phyloP scores from a whole-genome alignment of 495 filamentous ascomycete genomes.

The Aspergillus cristatus region DNA sequence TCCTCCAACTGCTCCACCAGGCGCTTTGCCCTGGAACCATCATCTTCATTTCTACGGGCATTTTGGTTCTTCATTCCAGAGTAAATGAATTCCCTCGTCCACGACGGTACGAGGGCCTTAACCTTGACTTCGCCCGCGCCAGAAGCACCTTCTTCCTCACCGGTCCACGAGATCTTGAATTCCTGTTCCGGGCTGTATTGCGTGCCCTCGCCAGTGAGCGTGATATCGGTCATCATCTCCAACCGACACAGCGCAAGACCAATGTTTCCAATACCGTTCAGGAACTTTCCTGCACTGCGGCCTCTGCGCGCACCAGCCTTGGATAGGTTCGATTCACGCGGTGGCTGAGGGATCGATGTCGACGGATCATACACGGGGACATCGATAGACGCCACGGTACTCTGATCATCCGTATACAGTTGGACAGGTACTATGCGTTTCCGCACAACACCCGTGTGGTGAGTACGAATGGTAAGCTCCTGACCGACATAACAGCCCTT shows the following conservation, averaged over 20 bases:
- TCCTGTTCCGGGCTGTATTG: conserved; percentile 42
- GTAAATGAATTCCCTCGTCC: conserved; percentile 46
- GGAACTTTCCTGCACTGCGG: conserved; percentile 66
- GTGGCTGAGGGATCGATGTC: conserved; percentile 17
- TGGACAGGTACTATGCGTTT: conserved; percentile 81
- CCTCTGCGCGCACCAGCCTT: conserved; percentile 42
- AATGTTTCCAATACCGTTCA: conserved; percentile 70
- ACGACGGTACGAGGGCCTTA: conserved; percentile 81
- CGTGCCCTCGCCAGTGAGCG: conserved; percentile 51
- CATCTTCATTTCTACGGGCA: conserved; percentile 9
- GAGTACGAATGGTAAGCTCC: conserved; percentile 89
- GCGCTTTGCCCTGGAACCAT: conserved; percentile 26
- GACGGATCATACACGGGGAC: conserved; percentile 44
- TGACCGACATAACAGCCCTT: conserved; percentile 98
- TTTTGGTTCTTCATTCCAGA: conserved; percentile 12
- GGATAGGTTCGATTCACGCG: conserved; percentile 33
- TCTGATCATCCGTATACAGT: conserved; percentile 46
- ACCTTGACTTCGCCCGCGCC: conserved; percentile 46
- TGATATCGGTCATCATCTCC: conserved; percentile 77
- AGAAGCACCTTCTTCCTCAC: conserved; percentile 25
- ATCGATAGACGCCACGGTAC: conserved; percentile 22
- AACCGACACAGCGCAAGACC: conserved; percentile 82
- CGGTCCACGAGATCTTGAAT: conserved; percentile 44
- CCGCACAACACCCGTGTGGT: conserved; percentile 85
- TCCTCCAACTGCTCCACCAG: conserved; percentile 33